Conservation (phyloP, 2,329 filamentous ascomycete species). For the Ophiostoma piceae region DNA sequence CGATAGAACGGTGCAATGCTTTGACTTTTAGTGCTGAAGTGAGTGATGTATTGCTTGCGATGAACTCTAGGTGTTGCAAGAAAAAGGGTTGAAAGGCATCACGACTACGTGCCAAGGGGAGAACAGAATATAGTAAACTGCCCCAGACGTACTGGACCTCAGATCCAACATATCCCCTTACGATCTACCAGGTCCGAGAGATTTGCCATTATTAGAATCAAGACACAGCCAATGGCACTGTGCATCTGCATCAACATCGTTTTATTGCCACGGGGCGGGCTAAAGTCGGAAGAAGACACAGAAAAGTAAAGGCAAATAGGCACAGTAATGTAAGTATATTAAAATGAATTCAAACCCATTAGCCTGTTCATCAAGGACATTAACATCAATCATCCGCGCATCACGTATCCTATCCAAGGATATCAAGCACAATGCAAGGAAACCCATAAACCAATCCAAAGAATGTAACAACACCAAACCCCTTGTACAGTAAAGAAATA, state of each 20-base stretch:
- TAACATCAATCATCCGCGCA: not conserved
- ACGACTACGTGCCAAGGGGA: not conserved
- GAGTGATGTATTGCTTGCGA: not conserved
- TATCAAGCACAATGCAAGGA: not conserved
- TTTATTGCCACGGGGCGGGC: not conserved
- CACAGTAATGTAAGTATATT: not conserved
- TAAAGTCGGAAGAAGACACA: not conserved
- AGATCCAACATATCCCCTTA: not conserved
- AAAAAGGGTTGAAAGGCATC: not conserved
- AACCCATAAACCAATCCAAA: not conserved
- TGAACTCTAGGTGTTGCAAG: not conserved
- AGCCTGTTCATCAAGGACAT: slow-evolving; percentile 6
- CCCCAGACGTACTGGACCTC: not conserved
- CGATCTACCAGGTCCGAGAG: not conserved
- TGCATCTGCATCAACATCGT: not conserved
- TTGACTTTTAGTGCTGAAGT: not conserved
- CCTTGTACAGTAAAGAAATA: not conserved
- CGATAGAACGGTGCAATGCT: not conserved
- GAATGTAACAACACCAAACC: not conserved
- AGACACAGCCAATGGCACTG: not conserved
- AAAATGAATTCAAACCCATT: not conserved
- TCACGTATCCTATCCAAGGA: not conserved
- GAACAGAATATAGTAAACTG: not conserved
- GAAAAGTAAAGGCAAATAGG: not conserved
- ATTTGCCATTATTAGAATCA: not conserved